Percentiles rank a stretch among this genome's conserved stretches.
These are phyloP conservation scores for Populus hybrid DNA, from an alignment of 441 rosid genomes.

Conservation along the genomic window DNA sequence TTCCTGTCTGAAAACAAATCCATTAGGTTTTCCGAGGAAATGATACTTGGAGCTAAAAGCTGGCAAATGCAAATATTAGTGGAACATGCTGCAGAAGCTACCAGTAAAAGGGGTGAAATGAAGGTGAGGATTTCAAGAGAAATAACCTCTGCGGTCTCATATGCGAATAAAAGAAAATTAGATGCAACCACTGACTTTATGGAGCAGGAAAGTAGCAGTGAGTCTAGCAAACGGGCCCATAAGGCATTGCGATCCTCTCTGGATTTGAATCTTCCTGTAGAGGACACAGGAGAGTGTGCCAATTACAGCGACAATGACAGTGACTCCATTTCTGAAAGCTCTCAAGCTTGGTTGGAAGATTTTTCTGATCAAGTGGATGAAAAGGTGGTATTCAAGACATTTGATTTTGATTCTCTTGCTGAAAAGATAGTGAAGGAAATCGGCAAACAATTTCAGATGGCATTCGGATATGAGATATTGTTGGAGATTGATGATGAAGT, in stretches of 20 bases:
- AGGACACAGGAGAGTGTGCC: slow-evolving; percentile 37
- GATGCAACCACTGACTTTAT: neutral
- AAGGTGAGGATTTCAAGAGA: slow-evolving; percentile 18
- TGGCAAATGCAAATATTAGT: slow-evolving; percentile 53
- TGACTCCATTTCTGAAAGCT: slow-evolving; percentile 40
- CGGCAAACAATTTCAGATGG: slow-evolving; percentile 30
- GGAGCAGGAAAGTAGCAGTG: slow-evolving; percentile 13
- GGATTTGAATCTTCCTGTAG: slow-evolving; percentile 76
- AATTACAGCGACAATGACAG: slow-evolving; percentile 19
- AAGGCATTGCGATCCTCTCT: slow-evolving; percentile 42
- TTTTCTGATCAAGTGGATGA: slow-evolving; percentile 54
- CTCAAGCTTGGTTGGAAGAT: slow-evolving; percentile 61
- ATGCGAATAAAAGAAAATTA: slow-evolving; percentile 39
- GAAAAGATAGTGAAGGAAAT: slow-evolving; percentile 42
- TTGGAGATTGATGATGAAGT: slow-evolving; percentile 59
- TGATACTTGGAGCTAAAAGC: slow-evolving; percentile 45
- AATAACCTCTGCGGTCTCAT: slow-evolving; percentile 14
- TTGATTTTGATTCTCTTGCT: slow-evolving; percentile 61
- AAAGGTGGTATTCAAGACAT: slow-evolving; percentile 53
- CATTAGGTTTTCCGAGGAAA: slow-evolving; percentile 46
- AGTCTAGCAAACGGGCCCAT: slow-evolving; percentile 27
- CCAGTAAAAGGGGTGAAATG: slow-evolving; percentile 11
- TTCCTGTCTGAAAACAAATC: slow-evolving; percentile 20
- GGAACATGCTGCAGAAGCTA: slow-evolving; percentile 13
- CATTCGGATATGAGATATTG: slow-evolving; percentile 33